Conservation (phyloP, 139 green algal genomes). For the Spirogloea muscicola region DNA sequence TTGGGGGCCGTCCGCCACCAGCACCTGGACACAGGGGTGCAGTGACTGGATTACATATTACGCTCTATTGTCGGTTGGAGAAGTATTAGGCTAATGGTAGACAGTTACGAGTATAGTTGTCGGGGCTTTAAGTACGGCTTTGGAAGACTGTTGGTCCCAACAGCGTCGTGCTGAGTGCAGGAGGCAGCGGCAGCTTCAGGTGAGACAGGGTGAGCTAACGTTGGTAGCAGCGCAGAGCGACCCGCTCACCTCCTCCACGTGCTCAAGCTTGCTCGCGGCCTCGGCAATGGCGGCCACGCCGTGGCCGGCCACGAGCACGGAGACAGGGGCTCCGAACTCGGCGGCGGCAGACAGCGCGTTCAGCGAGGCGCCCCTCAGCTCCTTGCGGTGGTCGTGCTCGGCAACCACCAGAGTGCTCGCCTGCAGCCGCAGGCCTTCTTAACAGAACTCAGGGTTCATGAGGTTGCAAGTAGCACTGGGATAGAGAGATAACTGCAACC, state of each 20-base stretch:
- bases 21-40: conserved; percentile 19
- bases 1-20: neutral
- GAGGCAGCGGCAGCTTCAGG: neutral
- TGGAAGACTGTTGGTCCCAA: neutral
- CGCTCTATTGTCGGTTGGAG: neutral
- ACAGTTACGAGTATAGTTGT: neutral
- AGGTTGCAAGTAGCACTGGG: too few relatives aligned
- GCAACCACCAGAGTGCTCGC: conserved; percentile 15
- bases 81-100: neutral
- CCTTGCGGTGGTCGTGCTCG: conserved; percentile 5
- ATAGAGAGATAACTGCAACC: too few relatives aligned
- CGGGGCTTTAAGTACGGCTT: neutral
- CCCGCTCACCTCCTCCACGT: conserved; percentile 1
- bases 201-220: neutral
- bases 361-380: conserved; percentile 1
- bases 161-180: neutral
- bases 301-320: conserved; percentile 20
- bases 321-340: conserved; percentile 5
- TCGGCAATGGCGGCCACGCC: conserved; percentile 8
- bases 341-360: conserved; percentile 5
- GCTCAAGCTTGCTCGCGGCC: neutral
- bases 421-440: too few relatives aligned
- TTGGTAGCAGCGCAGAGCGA: neutral
- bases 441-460: too few relatives aligned
- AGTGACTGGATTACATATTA: neutral